These are phyloP conservation scores for Earliella scabrosa DNA, from an alignment of 1,284 basidiomycete genomes.

Conservation along the genomic window DNA sequence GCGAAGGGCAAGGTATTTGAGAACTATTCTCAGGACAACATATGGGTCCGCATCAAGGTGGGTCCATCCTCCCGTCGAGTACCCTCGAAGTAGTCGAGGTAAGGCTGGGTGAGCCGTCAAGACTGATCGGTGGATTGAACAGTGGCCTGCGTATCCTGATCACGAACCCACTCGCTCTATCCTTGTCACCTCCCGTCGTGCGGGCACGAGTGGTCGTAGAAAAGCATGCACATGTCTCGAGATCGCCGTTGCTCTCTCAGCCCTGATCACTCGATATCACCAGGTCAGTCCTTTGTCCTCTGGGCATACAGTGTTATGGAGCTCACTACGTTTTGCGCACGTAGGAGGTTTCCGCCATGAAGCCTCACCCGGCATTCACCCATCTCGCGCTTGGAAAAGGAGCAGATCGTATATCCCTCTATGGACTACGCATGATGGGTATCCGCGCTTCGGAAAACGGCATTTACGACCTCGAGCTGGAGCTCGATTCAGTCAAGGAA, in stretches of 20 bases:
- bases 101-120: background rate
- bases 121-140: background rate
- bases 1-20: conserved; percentile 14
- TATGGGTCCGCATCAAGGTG: conserved; percentile 21
- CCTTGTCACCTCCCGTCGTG: conserved; percentile 9
- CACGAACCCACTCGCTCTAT: conserved; percentile 11
- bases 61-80: background rate
- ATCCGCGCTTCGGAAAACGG: conserved; percentile 12
- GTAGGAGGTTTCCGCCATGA: conserved; percentile 17
- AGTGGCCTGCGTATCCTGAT: conserved; percentile 24
- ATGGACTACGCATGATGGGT: conserved; percentile 15
- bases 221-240: conserved; percentile 13
- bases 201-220: background rate
- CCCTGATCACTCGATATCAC: conserved; percentile 16
- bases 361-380: conserved; percentile 10
- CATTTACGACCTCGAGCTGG: conserved; percentile 15
- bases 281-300: background rate
- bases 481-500: conserved; percentile 6
- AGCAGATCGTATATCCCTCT: conserved; percentile 17
- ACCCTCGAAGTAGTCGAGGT: background rate
- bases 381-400: conserved; percentile 17
- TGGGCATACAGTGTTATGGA: background rate
- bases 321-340: background rate
- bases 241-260: conserved; percentile 12
- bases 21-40: conserved; percentile 5